Evolutionary conservation across 106 monocot genomes (phyloP), one percentile per base, ranked within the genome.

Genomic region (Acanthochlamys bracteata): DNA sequence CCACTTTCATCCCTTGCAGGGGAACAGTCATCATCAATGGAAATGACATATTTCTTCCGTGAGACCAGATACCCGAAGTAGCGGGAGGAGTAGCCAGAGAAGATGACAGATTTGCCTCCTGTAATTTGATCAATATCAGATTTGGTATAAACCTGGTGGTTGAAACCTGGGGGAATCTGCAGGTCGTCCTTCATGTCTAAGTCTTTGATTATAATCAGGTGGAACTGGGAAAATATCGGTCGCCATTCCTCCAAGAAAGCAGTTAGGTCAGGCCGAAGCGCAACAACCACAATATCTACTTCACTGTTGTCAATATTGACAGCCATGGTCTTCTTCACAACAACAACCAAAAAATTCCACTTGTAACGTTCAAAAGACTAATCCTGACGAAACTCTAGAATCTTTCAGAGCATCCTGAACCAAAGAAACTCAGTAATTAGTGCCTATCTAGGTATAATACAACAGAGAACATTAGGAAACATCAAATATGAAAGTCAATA

Each of bases 1-100:
- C 83, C 79, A 11, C 66, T 55, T 14, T 10, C 42, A 69, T 86
- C 83, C 25, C 40, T 77, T 12, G 81, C 86, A 12, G 89, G 93
- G 55, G 76, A 41, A 65, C 86, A 94, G 70, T 89, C 74, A 45
- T 83, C 76, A 45, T 94, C 93, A 12, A 94, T 74, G 15, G 86
- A 86, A 52, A 94, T 73, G 24, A 94, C 61, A 46, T 83, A 89
- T 70, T 86, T 94, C 66, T 82, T 94, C 62, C 62, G 54, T 0
- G 93, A 94, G 26, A 94, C 41, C n/a, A 94, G 86, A 57, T 86
- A 94, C 10, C 93, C 93, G 57, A 94, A 83, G 72, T 94, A 89
- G 2, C 93, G 70, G 60, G 84, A 88, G n/a, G 85, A 88, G 64
- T 82, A 79, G 25, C 88, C 88, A 25, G 93, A 86, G 73, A 93